Evolutionary conservation across 495 filamentous ascomycete species (phyloP), one percentile per base, ranked within the genome.

Genomic region (Hypoxylon subgilvum): DNA sequence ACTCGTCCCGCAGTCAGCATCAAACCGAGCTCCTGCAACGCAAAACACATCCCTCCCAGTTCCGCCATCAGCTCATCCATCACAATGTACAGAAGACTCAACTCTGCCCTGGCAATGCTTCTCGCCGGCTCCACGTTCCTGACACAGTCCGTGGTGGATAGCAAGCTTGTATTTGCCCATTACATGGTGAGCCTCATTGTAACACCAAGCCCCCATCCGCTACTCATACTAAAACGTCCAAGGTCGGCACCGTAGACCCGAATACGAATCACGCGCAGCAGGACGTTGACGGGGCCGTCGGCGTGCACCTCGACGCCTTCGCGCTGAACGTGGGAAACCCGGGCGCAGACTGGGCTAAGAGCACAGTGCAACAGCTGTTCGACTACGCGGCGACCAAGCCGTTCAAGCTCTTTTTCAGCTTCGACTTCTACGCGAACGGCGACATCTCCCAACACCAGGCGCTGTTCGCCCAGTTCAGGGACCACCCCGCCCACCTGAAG

Each of bases 391-490:
- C 35, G 5, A 40, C 25, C 35, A 48, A 53, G 32, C 52, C 57
- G 22, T 75, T 77, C 53, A 72, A 71, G 61, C 67, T 75, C 3
- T 72, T 77, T 61, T 74, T 77, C 48, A 72, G 68, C 25, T 76
- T 74, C 42, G 74, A 74, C 52, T 72, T 74, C 40, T 64, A 57
- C 45, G 67, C 59, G 21, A 66, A 61, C 13, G 69, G 42, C 6
- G 53, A 65, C 47, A 67, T 69, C 21, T 28, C 28, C 16, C 50
- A 50, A 10, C 69, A 73, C 45, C 68, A 49, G 25, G 28, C 31
- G 18, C 64, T 72, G 18, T 65, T 72, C 40, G 16, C 8, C 28
- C 45, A 60, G 6, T 75, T 69, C 49, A 62, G 56, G 9, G 49
- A 57, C 19, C 58, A 65, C 22, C 3, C 40, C 3, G 65, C 62